Evolutionary conservation across 2,329 filamentous ascomycete genomes (phyloP).

Genomic region (Elsinoe perseae): DNA sequence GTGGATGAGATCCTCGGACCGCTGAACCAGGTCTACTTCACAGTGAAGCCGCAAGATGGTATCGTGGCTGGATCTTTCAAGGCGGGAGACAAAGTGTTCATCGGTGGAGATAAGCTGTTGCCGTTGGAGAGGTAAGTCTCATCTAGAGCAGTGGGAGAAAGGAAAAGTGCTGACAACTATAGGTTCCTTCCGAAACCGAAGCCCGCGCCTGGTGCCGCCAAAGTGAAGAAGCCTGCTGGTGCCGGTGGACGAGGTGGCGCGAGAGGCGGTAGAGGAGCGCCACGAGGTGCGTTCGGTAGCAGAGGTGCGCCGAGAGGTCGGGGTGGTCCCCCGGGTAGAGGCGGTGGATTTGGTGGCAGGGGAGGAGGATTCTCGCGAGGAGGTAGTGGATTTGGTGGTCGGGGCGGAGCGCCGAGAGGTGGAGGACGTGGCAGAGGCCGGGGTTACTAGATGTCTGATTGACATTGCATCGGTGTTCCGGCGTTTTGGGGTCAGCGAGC

Average conservation of each 20-base stretch:
- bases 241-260: constrained; percentile 43
- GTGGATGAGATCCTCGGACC: constrained; percentile 96
- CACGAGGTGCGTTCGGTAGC: constrained; percentile 36
- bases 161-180: constrained; percentile 22
- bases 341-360: constrained; percentile 43
- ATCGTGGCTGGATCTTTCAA: constrained; percentile 95
- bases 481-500: constrained; percentile 4
- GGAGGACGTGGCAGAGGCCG: constrained; percentile 16
- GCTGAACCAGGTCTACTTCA: constrained; percentile 97
- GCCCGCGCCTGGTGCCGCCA: constrained; percentile 54
- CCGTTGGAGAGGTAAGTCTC: constrained; percentile 67
- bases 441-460: neutral
- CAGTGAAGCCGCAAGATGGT: constrained; percentile 92
- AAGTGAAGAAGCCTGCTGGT: constrained; percentile 63
- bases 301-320: constrained; percentile 31
- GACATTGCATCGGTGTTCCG: constrained; percentile 1
- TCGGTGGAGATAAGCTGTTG: constrained; percentile 86
- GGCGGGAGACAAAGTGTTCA: constrained; percentile 93
- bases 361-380: constrained; percentile 39
- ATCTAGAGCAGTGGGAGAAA: neutral
- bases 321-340: constrained; percentile 47
- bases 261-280: constrained; percentile 36
- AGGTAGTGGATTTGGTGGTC: constrained; percentile 14
- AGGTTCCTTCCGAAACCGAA: constrained; percentile 93
- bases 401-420: constrained; percentile 11